Evolutionary conservation across 208 protist genomes (phyloP), one percentile per base, ranked within the genome.

Genomic region (Leishmania tropica): DNA sequence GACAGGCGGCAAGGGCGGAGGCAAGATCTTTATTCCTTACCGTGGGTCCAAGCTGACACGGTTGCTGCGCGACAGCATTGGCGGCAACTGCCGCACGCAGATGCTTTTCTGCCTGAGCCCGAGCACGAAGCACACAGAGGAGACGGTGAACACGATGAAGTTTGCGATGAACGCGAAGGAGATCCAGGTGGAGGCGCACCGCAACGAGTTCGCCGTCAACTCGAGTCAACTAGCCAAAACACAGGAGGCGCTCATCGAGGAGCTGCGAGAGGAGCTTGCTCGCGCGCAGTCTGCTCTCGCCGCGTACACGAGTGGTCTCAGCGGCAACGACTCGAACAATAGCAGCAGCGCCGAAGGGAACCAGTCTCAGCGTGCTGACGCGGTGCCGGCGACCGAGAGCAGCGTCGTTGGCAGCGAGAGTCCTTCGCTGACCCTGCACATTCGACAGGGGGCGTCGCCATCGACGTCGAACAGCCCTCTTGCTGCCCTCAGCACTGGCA

Each of bases 91-190:
- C 86, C 87, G 90, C 47, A 96, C 95, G 28, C 79, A 88, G 79
- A 94, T 97, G 87, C 78, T 97, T 1, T 94, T 95, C 76, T 95
- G 91, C 80, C 67, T 97, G 17, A 94, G 85, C 72, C 95, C 95
- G 6, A 92, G 84, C 75, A 87, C 82, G 2, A 80, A 82, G 24
- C 84, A 94, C 51, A 85, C 90, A 24, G 94, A 97, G 76, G 94
- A 97, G 78, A 90, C 88, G 11, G 83, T 96, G 45, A 95, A 96
- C 87, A 95, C 94, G 42, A 93, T 97, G 90, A 87, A 91, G 42
- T 97, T 95, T 79, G 94, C 94, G 62, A 95, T 95, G 89, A 87
- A 95, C 76, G 93, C 91, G n/a, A 93, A 92, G 71, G 87, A 97
- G 73, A 90, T 97, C 72, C 90, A 88, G 73, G 86, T 96, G 24